Base-by-base conservation (phyloP, 345 rosid species). In the Gynandropsis gynandra region DNA sequence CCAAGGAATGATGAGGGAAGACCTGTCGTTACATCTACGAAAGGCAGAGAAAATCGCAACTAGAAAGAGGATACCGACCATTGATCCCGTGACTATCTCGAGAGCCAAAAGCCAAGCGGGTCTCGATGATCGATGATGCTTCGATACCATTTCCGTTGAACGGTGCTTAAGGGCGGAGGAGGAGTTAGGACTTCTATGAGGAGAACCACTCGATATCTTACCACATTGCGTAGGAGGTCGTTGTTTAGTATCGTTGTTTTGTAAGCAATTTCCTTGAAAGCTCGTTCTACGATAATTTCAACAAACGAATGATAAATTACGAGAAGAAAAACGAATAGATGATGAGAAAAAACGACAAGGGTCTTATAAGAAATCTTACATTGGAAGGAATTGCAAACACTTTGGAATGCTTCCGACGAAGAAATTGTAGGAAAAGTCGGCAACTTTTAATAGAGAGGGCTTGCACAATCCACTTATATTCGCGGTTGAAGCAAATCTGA, bases 241-340 rank as follows among this genome's bases (percentile, higher is more conserved):
- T 69, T 80, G 98, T 65, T 74, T 85, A 14, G 68, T 52, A 57
- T 80, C 76, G 64, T 71, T 82, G 59, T 49, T 62, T 45, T 77
- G 67, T 45, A 92, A 77, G 71, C 98, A 92, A 63, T 92, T 92
- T 53, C 94, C 97, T 68, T 79, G 95, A 67, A 92, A 92, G 81
- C 85, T 92, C 33, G 69, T 33, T 56, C 98, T 92, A 76, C 61
- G 67, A 33, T 24, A 5, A 24, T 24, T 24, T 5, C 29, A 24
- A 5, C 29, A 24, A n/a, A 24, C 29, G 5, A 24, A 24, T 24
- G 5, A 24, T 2, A 24, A 2, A 24, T 24, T 24, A 24, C 29
- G 4, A 24, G 29, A 24, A 5, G 5, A 24, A n/a, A n/a, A n/a
- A n/a, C n/a, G n/a, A n/a, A n/a, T n/a, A n/a, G n/a, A 24, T 24